Conservation (phyloP, 176 grass and related monocot genomes). For the Hyparrhenia diplandra region DNA sequence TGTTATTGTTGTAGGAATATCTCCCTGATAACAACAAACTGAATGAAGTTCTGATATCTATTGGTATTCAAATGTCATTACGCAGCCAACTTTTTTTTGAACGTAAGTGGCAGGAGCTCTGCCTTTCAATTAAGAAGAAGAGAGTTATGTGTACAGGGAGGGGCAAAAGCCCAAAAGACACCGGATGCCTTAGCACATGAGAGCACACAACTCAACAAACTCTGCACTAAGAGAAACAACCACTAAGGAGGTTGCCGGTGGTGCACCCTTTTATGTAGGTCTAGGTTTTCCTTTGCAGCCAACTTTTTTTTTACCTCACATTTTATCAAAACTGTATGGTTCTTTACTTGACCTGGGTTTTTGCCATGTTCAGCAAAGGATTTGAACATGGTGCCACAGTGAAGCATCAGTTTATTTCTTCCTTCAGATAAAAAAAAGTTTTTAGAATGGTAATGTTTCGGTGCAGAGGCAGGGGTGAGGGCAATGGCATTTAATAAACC, state of each 20-base stretch:
- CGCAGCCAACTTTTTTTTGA: not conserved
- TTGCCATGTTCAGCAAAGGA: not conserved
- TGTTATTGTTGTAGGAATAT: not conserved
- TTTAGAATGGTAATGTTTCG: not conserved
- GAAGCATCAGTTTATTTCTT: constrained; percentile 1
- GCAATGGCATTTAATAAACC: not conserved
- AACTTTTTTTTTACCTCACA: not conserved
- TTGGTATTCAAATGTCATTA: not conserved
- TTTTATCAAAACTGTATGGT: constrained; percentile 1
- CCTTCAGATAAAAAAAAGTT: constrained; percentile 2
- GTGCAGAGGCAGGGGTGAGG: not conserved
- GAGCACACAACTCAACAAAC: too few species aligned
- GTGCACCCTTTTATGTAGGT: too few species aligned
- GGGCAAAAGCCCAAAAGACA: not conserved
- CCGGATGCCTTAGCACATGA: too few species aligned
- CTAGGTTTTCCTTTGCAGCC: not conserved
- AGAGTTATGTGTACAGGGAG: not conserved
- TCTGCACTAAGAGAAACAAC: too few species aligned
- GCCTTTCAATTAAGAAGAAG: not conserved
- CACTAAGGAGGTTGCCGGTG: too few species aligned
- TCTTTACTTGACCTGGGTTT: not conserved
- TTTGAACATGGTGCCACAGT: not conserved
- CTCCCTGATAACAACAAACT: constrained; percentile 7
- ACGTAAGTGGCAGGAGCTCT: not conserved
- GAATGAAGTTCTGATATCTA: not conserved